phyloP scores from a whole-genome alignment of 345 rosid genomes.

The Eucalyptus curtisii region DNA sequence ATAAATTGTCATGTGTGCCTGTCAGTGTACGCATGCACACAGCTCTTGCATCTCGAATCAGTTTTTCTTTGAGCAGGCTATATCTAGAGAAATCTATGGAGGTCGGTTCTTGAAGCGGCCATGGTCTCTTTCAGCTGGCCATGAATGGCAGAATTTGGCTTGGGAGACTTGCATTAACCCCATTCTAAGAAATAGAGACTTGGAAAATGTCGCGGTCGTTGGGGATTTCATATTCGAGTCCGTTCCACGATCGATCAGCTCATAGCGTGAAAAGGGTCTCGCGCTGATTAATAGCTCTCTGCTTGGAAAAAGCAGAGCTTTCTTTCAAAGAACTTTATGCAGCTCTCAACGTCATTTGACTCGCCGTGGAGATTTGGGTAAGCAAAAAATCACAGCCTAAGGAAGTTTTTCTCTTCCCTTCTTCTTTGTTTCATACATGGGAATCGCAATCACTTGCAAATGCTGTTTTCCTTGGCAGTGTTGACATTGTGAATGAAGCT shows the following conservation, averaged over 20 bases:
- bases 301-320: neutral
- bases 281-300: neutral
- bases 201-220: too few species aligned
- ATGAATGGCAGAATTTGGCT: neutral
- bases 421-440: neutral
- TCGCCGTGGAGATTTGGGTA: neutral
- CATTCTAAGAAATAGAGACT: neutral
- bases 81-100: neutral
- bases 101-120: neutral
- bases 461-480: neutral
- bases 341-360: neutral
- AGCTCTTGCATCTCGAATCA: neutral
- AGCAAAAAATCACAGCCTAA: neutral
- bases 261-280: neutral
- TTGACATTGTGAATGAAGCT: neutral
- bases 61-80: neutral
- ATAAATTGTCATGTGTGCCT: neutral
- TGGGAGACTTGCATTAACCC: neutral
- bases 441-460: neutral
- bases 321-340: neutral
- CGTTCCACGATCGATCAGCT: neutral
- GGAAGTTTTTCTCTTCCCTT: neutral
- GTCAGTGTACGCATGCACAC: neutral
- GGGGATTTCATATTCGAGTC: neutral
- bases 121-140: neutral